These are phyloP conservation scores for Boletus smithii DNA, from an alignment of 1,284 basidiomycete species.

Conservation along the genomic window DNA sequence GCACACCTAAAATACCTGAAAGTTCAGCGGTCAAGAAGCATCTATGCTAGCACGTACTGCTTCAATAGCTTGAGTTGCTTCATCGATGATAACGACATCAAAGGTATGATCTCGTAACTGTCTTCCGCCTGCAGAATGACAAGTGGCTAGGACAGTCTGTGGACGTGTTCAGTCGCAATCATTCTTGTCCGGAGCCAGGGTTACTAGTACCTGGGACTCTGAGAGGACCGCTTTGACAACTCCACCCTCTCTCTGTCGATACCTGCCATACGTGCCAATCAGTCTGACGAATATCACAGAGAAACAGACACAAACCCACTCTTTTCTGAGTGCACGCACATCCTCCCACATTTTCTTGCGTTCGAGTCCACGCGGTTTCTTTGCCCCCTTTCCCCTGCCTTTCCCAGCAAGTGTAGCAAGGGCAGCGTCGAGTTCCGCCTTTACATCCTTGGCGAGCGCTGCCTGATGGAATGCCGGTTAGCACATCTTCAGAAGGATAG, in stretches of 20 bases:
- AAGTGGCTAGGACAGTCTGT: conserved; percentile 87
- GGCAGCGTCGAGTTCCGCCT: conserved; percentile 73
- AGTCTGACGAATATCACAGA: background rate
- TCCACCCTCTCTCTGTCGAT: conserved; percentile 81
- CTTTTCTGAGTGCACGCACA: conserved; percentile 85
- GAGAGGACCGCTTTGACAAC: conserved; percentile 78
- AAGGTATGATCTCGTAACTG: conserved; percentile 77
- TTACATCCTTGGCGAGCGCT: conserved; percentile 80
- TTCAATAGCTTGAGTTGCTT: conserved; percentile 96
- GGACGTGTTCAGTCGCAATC: background rate
- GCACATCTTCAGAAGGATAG: background rate
- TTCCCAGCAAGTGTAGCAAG: conserved; percentile 70
- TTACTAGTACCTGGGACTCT: conserved; percentile 60
- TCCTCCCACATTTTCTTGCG: conserved; percentile 90
- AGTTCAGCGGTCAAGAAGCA: conserved; percentile 12
- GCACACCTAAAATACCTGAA: conserved; percentile 61
- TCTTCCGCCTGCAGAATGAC: conserved; percentile 83
- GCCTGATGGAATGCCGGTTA: conserved; percentile 42
- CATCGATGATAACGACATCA: conserved; percentile 93
- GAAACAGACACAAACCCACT: conserved; percentile 49
- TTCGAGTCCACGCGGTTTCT: conserved; percentile 68
- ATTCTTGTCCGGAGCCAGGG: conserved; percentile 47
- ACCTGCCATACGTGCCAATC: conserved; percentile 44
- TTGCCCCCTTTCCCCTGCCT: conserved; percentile 74
- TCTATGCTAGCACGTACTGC: conserved; percentile 49